A percentile compares a stretch with the other conserved stretches of the same genome.
phyloP scores from a whole-genome alignment of 345 rosid genomes.

The Salix udensis region DNA sequence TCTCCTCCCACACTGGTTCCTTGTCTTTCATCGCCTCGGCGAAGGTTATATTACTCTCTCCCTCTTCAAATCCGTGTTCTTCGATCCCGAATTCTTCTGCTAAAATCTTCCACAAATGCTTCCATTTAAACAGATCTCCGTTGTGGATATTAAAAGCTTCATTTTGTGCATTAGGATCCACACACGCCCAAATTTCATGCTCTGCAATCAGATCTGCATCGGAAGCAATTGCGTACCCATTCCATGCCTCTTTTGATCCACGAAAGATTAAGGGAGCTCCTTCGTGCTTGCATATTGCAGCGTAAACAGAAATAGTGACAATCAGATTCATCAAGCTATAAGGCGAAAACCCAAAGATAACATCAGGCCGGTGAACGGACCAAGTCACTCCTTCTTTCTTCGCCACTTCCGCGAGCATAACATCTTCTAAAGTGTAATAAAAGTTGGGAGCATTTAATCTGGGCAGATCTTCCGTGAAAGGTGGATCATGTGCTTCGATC shows the following conservation, averaged over 20 bases:
- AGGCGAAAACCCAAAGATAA: constrained; percentile 77
- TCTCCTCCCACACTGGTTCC: constrained; percentile 69
- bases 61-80: constrained; percentile 58
- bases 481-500: constrained; percentile 47
- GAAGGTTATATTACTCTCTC: constrained; percentile 40
- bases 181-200: constrained; percentile 87
- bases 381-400: constrained; percentile 57
- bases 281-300: constrained; percentile 75
- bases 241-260: constrained; percentile 64
- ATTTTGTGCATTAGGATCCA: constrained; percentile 54
- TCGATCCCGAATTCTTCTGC: constrained; percentile 85
- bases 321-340: constrained; percentile 67
- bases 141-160: constrained; percentile 74
- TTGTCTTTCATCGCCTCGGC: constrained; percentile 64
- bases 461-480: constrained; percentile 79
- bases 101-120: constrained; percentile 67
- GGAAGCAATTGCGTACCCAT: constrained; percentile 39
- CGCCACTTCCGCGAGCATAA: constrained; percentile 52
- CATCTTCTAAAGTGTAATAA: constrained; percentile 61
- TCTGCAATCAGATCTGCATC: constrained; percentile 84
- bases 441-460: constrained; percentile 56
- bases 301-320: constrained; percentile 65
- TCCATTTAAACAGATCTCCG: constrained; percentile 79
- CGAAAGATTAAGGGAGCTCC: constrained; percentile 57
- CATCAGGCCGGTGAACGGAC: constrained; percentile 64